phyloP scores from a whole-genome alignment of 371 early-diverging fungal species.

The Apophysomyces trapeziformis region DNA sequence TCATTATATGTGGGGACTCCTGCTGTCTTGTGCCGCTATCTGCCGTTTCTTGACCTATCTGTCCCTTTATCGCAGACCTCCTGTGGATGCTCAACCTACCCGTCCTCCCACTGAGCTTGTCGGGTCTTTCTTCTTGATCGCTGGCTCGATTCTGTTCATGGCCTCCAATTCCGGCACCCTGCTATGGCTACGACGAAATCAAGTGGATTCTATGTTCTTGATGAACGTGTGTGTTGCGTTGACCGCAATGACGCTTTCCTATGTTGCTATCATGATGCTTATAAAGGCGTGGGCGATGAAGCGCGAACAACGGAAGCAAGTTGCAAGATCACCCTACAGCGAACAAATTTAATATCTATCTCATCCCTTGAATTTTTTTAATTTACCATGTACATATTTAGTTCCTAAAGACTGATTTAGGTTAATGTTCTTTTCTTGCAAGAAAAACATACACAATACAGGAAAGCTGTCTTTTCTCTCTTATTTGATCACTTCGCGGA shows the following conservation, averaged over 20 bases:
- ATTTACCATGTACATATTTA: slow-evolving; percentile 2
- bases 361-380: neutral
- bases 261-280: slow-evolving; percentile 40
- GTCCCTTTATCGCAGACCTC: slow-evolving; percentile 34
- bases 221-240: slow-evolving; percentile 54
- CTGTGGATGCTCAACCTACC: slow-evolving; percentile 28
- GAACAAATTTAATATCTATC: neutral
- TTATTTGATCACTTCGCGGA: neutral
- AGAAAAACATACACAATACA: neutral
- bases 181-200: slow-evolving; percentile 42
- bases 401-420: neutral
- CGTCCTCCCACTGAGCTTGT: slow-evolving; percentile 50
- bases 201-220: slow-evolving; percentile 55
- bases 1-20: slow-evolving; percentile 65
- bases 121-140: slow-evolving; percentile 49
- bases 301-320: slow-evolving; percentile 41
- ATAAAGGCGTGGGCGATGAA: slow-evolving; percentile 52
- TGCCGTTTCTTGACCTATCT: slow-evolving; percentile 58
- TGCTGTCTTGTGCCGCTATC: slow-evolving; percentile 56
- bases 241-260: slow-evolving; percentile 42
- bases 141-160: slow-evolving; percentile 56
- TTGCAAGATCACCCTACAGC: neutral
- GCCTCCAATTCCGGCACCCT: slow-evolving; percentile 56
- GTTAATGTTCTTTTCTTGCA: neutral
- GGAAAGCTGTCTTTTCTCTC: neutral